Evolutionary conservation across 192 early-diverging fungal species (phyloP), one percentile per base, ranked within the genome.

Genomic region (Linnemannia hyalina): DNA sequence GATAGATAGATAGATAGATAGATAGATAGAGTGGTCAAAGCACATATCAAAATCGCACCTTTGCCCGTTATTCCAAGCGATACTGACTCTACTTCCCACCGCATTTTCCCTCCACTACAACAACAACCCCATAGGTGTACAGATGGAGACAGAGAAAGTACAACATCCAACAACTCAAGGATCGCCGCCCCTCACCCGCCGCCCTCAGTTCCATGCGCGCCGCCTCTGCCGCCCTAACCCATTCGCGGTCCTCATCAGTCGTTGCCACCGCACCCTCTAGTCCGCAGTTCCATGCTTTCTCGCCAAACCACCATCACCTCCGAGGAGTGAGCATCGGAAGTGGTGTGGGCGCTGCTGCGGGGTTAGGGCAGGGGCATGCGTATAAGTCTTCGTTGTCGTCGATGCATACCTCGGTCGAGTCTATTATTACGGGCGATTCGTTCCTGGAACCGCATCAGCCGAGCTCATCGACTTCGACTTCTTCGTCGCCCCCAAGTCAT

Each of bases 401-500:
- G 7, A 74, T 80, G 71, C 72, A 80, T 26, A 80, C 57, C 7
- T 80, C 79, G 7, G 72, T 74, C 26, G 72, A 72, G 0, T 80
- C 79, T 3, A 68, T 77, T 47, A 6, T 38, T 72, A 13, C 47
- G 4, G 49, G 71, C 41, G 68, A 73, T 38, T 74, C 71, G 7
- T 78, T 78, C 49, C 32, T 83, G 60, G 82, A 78, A 44, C 70
- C 82, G 0, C 82, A 83, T 32, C 82, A 78, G 29, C 76, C 82
- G 15, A 23, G 23, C 29, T 60, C 57, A 0, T 60, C 57, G 57
- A 60, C n/a, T 11, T 60, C 57, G 57, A 29, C n/a, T 11, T 60
- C 57, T 5, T 15, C 44, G 44, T 78, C 75, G 29, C 60, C 71
- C 8, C 71, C 76, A 13, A 57, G 68, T 63, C 70, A 36, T 23